Conservation (phyloP, 2,329 filamentous ascomycete species). For the Coniochaeta sp. region DNA sequence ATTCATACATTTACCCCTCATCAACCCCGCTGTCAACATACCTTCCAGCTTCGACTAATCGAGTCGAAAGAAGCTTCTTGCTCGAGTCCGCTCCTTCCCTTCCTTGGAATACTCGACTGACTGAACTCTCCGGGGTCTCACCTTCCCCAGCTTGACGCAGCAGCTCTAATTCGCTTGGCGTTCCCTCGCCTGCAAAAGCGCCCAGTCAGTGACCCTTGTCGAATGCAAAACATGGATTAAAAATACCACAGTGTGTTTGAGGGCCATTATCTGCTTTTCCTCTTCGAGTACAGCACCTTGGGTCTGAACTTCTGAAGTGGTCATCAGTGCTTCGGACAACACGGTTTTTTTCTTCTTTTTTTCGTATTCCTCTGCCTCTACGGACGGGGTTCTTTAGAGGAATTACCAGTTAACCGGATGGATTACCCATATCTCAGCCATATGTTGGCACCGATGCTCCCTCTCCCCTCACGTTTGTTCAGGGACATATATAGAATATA, state of each 20-base stretch:
- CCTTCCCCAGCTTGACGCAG: neutral
- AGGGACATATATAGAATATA: neutral
- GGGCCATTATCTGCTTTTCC: neutral
- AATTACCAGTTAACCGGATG: neutral
- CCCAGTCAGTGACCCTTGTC: neutral
- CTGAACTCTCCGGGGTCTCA: neutral
- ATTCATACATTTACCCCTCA: neutral
- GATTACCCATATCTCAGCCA: neutral
- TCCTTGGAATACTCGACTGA: neutral
- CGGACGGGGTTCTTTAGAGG: no score
- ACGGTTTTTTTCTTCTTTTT: no score
- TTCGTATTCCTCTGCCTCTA: no score
- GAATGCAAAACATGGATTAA: neutral
- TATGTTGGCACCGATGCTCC: neutral
- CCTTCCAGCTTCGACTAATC: neutral
- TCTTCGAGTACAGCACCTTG: no score
- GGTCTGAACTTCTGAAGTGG: no score
- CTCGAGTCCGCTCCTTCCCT: neutral
- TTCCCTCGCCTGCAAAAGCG: neutral
- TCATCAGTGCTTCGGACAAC: no score
- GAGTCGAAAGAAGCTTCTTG: neutral
- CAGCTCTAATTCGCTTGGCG: neutral
- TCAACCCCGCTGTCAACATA: neutral
- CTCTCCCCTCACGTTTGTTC: neutral
- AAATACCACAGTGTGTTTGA: no score